These are phyloP conservation scores for Alopecurus myosuroides DNA, from an alignment of 176 grass and related monocot genomes.

Conservation along the genomic window DNA sequence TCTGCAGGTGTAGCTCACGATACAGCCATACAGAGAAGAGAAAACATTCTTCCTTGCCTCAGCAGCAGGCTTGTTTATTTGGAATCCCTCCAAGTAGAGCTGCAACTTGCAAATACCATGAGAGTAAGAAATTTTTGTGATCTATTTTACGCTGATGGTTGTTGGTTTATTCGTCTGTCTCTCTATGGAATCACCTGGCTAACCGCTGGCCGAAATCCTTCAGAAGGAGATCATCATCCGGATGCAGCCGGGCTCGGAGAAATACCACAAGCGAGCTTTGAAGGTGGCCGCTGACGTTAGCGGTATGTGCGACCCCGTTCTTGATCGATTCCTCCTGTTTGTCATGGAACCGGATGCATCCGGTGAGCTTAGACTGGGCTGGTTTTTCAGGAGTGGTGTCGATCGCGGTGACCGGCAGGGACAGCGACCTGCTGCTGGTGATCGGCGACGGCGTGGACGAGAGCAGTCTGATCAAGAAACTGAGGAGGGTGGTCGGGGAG, in stretches of 20 bases:
- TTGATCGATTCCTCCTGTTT: not conserved
- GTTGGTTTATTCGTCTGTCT: not conserved
- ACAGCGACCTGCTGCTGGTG: slow-evolving; percentile 32
- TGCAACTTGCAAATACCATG: not conserved
- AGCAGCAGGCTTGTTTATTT: not conserved
- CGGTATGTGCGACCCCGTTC: not conserved
- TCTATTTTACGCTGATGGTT: not conserved
- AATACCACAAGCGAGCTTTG: slow-evolving; percentile 1
- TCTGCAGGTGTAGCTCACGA: not conserved
- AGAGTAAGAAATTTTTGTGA: slow-evolving; percentile 13
- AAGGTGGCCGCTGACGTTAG: slow-evolving; percentile 28
- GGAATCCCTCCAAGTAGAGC: not conserved
- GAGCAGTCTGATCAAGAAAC: slow-evolving; percentile 18
- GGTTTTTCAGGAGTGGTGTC: slow-evolving; percentile 21
- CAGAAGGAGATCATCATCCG: slow-evolving; percentile 42
- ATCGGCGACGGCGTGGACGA: slow-evolving; percentile 38
- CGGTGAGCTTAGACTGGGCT: not conserved
- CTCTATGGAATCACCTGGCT: not conserved
- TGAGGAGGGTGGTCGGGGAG: slow-evolving; percentile 32
- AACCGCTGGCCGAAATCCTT: not conserved
- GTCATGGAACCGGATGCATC: not conserved
- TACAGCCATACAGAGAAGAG: not conserved
- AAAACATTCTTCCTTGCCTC: not conserved
- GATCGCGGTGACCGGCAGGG: slow-evolving; percentile 26
- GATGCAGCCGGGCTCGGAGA: slow-evolving; percentile 16